Conservation (phyloP, 108 stramenopile species). For the Epithemia pelagica region DNA sequence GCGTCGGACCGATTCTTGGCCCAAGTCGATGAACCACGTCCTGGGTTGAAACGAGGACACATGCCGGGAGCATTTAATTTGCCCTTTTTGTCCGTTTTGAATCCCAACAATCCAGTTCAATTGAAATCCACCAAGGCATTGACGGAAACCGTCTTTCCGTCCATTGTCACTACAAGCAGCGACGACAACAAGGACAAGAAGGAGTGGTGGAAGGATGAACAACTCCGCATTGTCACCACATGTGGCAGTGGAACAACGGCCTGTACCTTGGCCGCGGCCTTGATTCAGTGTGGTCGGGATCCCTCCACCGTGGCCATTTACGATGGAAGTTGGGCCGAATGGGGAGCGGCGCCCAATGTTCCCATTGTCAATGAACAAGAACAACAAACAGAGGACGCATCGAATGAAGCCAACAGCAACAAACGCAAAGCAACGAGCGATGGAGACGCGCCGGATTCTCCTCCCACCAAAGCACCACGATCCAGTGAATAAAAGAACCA, state of each 20-base stretch:
- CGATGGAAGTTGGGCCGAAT: slow-evolving; percentile 77
- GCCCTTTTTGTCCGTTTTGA: slow-evolving; percentile 42
- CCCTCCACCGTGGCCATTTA: slow-evolving; percentile 46
- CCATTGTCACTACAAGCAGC: slow-evolving; percentile 31
- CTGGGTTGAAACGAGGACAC: slow-evolving; percentile 50
- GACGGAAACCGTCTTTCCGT: slow-evolving; percentile 23
- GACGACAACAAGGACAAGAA: slow-evolving; percentile 1
- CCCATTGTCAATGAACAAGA: slow-evolving; percentile 36
- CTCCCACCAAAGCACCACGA: background rate
- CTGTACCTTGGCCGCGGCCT: slow-evolving; percentile 51
- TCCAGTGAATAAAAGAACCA: background rate
- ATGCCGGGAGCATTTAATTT: slow-evolving; percentile 75
- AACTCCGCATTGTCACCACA: slow-evolving; percentile 32
- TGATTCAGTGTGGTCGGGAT: slow-evolving; percentile 55
- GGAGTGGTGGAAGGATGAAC: slow-evolving; percentile 10
- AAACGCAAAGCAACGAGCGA: background rate
- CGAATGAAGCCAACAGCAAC: too few species aligned
- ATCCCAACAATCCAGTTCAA: slow-evolving; percentile 33
- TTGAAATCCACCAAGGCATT: slow-evolving; percentile 49
- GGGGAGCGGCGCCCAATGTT: slow-evolving; percentile 45
- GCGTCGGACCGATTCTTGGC: slow-evolving; percentile 45
- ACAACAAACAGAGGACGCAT: background rate
- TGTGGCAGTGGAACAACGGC: slow-evolving; percentile 79
- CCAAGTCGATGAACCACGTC: slow-evolving; percentile 46
- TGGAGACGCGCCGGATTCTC: background rate